phyloP scores from a whole-genome alignment of 148 eudicot genomes.

The Oxyria digyna region DNA sequence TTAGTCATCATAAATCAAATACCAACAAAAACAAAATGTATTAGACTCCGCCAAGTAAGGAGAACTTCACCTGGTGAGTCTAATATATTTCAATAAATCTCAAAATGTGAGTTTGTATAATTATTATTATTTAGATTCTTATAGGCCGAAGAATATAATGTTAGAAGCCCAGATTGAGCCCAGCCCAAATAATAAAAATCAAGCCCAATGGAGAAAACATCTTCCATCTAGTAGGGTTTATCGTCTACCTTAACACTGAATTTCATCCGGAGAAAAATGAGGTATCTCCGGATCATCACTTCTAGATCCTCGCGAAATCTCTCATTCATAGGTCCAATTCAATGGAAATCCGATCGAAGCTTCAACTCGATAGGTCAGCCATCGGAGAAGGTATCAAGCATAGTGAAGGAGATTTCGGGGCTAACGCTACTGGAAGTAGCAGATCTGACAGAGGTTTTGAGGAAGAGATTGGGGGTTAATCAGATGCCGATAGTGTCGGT shows the following conservation, averaged over 20 bases:
- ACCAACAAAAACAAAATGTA: too few relatives aligned
- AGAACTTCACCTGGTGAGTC: too few relatives aligned
- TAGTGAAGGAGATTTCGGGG: too few relatives aligned
- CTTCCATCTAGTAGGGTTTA: conserved; percentile 9
- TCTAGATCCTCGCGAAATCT: conserved; percentile 14
- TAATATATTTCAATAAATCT: too few relatives aligned
- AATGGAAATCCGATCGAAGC: conserved; percentile 12
- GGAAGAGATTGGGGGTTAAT: conserved; percentile 44
- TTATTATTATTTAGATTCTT: too few relatives aligned
- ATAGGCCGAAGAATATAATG: too few relatives aligned
- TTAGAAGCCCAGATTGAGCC: not conserved
- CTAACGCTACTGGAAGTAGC: too few relatives aligned
- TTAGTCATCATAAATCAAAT: too few relatives aligned
- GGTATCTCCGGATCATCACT: conserved; percentile 17
- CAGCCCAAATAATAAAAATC: too few relatives aligned
- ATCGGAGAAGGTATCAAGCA: conserved; percentile 40
- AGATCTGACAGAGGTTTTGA: conserved; percentile 52
- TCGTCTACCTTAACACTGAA: not conserved
- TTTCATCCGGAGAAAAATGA: conserved; percentile 18
- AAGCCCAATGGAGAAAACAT: not conserved
- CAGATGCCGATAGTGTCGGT: conserved; percentile 73
- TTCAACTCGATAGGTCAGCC: conserved; percentile 21
- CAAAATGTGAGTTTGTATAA: too few relatives aligned
- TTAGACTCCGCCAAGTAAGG: too few relatives aligned
- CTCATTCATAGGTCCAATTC: conserved; percentile 18